Evolutionary conservation across 176 grass and related monocot genomes (phyloP).

Genomic region (Triticum monococcum): DNA sequence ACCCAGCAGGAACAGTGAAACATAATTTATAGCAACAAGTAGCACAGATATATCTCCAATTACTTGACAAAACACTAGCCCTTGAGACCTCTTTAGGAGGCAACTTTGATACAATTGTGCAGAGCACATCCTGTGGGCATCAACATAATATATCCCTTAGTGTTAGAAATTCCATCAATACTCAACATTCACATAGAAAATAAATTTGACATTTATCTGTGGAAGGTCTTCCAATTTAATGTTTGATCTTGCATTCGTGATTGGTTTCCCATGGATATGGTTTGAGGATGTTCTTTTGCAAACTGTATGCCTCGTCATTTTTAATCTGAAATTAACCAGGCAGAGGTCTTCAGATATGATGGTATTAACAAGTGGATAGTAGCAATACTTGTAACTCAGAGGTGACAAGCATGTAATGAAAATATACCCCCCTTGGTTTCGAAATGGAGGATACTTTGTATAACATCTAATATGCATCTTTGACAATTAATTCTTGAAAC

Average conservation of each 20-base stretch:
- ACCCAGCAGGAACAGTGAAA: neutral
- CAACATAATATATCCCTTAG: neutral
- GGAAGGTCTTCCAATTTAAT: slow-evolving; percentile 2
- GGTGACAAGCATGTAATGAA: neutral
- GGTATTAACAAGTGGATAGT: neutral
- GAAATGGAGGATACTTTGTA: neutral
- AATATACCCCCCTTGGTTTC: neutral
- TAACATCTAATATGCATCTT: too few relatives aligned
- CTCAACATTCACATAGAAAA: neutral
- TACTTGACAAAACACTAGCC: neutral
- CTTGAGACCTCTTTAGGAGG: neutral
- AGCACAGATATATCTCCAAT: neutral
- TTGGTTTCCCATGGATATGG: neutral
- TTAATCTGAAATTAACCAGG: neutral
- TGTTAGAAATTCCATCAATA: neutral
- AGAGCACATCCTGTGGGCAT: neutral
- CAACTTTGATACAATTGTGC: neutral
- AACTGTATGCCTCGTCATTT: neutral
- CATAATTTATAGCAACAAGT: slow-evolving; percentile 1
- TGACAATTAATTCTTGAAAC: too few relatives aligned
- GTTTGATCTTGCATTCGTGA: neutral
- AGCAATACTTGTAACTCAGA: neutral
- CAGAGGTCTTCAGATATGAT: neutral
- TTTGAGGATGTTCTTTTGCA: neutral
- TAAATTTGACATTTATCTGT: neutral